These are phyloP conservation scores for Jaapia argillacea DNA, from an alignment of 768 basidiomycete genomes.

Conservation along the genomic window DNA sequence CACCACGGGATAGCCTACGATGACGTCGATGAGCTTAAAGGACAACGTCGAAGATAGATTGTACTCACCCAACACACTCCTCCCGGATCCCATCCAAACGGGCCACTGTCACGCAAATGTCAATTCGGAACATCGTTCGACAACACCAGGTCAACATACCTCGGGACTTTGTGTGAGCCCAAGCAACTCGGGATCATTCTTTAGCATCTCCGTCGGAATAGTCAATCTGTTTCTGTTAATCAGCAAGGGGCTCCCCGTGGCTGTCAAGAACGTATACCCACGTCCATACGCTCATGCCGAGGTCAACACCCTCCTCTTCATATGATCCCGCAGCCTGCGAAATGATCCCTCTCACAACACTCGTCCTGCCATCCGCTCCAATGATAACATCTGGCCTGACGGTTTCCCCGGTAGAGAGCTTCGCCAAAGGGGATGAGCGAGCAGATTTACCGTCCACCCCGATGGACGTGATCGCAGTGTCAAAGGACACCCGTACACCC, in stretches of 20 bases:
- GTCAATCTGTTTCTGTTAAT: conserved; percentile 22
- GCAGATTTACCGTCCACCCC: conserved; percentile 21
- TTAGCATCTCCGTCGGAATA: conserved; percentile 29
- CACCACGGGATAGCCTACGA: background rate
- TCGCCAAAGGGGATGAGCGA: conserved; percentile 12
- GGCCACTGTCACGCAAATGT: no score
- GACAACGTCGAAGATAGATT: conserved; percentile 1
- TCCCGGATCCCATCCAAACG: conserved; percentile 18
- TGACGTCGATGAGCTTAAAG: background rate
- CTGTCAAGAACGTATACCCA: conserved; percentile 15
- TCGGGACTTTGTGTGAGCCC: conserved; percentile 18
- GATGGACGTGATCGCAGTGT: no score
- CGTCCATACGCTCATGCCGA: conserved; percentile 34
- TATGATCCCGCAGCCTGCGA: no score
- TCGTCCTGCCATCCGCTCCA: conserved; percentile 49
- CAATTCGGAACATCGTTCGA: no score
- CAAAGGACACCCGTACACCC: conserved; percentile 37
- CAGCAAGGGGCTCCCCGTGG: background rate
- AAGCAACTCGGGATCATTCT: conserved; percentile 28
- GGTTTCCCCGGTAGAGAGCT: conserved; percentile 29
- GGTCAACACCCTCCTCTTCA: conserved; percentile 19
- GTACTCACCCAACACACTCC: conserved; percentile 14
- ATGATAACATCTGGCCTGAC: conserved; percentile 43
- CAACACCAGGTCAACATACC: no score
- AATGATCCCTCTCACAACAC: no score